These are phyloP conservation scores for Dictyostelium intermedium DNA, from an alignment of 78 protist genomes.

Conservation along the genomic window DNA sequence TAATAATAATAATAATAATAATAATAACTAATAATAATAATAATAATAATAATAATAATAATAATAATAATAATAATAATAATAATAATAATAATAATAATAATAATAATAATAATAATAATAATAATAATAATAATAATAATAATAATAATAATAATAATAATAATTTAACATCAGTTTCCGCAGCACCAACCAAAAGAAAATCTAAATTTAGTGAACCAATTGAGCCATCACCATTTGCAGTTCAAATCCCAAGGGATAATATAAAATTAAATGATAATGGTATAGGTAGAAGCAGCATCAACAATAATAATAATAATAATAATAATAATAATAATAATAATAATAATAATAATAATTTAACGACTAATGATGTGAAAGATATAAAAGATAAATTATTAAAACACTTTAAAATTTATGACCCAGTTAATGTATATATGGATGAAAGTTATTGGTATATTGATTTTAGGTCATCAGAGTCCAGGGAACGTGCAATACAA, in stretches of 20 bases:
- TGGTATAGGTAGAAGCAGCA: not conserved
- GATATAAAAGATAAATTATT: not conserved
- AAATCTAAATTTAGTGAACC: not conserved
- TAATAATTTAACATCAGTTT: not conserved
- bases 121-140: too few relatives aligned
- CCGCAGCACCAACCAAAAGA: not conserved
- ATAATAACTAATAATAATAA: too few relatives aligned
- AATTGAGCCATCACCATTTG: not conserved
- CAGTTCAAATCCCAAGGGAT: slow-evolving; percentile 10
- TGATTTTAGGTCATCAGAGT: slow-evolving; percentile 29
- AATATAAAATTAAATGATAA: not conserved
- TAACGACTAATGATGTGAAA: not conserved
- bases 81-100: too few relatives aligned
- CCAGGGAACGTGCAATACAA: slow-evolving; percentile 19
- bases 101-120: too few relatives aligned
- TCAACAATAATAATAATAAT: not conserved
- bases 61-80: too few relatives aligned
- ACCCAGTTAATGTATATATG: slow-evolving; percentile 26
- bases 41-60: too few relatives aligned
- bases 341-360: too few relatives aligned
- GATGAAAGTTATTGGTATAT: slow-evolving; percentile 39
- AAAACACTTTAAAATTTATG: slow-evolving; percentile 10
- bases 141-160: too few relatives aligned
- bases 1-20: too few relatives aligned
- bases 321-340: not conserved